Evolutionary conservation across 2,329 filamentous ascomycete genomes (phyloP), one percentile per base, ranked within the genome.

Genomic region (Tolypocladium sp.): DNA sequence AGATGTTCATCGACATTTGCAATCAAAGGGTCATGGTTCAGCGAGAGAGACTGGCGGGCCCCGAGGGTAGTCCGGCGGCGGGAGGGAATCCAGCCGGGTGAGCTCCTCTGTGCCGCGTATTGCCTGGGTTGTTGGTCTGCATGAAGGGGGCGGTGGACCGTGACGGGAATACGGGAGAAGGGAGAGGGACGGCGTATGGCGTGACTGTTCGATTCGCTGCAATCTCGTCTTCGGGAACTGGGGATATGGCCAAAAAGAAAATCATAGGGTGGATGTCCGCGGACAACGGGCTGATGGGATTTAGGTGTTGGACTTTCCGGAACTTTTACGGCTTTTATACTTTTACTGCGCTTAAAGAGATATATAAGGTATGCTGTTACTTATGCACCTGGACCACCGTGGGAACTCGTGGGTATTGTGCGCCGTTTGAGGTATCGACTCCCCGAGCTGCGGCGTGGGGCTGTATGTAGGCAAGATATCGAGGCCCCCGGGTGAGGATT

Each of bases 1-100:
- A 88, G 71, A 85, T 85, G 80, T 88, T 88, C 58, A 87, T 88
- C 66, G 85, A 88, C 69, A 86, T 88, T 58, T 87, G 84, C 68
- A 88, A 88, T 65, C 79, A 86, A 68, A 76, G 85, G 56, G 84
- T 87, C 62, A 87, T 87, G 77, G 76, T 86, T 57, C 82, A 85
- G 69, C 75, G 83, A 56, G 80, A 84, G 66, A 76, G 80, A 62
- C 73, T 87, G 17, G 71, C 68, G 35, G 66, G 66, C 33, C 57
- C 62, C 33, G 70, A 70, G 56, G 71, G 65, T 33, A 68, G 63
- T 53, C 59, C 62, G 42, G 64, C 66, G 46, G 62, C 65, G 40
- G 68, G 64, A 4, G 66, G 64, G 49, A 71, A 65, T 40, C 63
- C 68, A 54, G 62, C 65, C 51, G 57, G 66, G 61, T 67, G 59